Conservation (phyloP, 2,329 filamentous ascomycete species). For the Ophiocordyceps unilateralis region DNA sequence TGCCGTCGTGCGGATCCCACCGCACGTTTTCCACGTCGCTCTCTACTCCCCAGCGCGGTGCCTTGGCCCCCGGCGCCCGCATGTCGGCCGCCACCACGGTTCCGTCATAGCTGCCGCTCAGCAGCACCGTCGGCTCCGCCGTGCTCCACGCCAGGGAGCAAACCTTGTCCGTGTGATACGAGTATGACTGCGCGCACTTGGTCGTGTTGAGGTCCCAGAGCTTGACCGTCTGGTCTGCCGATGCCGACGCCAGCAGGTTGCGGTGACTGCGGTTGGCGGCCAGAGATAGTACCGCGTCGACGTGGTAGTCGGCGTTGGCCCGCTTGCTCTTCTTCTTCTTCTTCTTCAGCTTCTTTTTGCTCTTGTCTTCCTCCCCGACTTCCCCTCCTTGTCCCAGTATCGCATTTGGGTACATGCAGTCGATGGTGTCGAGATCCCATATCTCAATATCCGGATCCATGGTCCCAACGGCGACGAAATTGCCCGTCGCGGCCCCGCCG, state of each 20-base stretch:
- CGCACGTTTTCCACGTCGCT: slow-evolving; percentile 84
- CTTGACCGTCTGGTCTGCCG: slow-evolving; percentile 93
- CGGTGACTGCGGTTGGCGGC: slow-evolving; percentile 86
- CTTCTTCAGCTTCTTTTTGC: slow-evolving; percentile 35
- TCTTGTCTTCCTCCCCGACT: slow-evolving; percentile 25
- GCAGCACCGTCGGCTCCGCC: slow-evolving; percentile 66
- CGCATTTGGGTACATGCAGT: slow-evolving; percentile 96
- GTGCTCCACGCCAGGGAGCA: slow-evolving; percentile 92
- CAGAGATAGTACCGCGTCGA: slow-evolving; percentile 81
- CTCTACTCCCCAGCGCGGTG: slow-evolving; percentile 80
- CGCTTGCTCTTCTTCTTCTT: slow-evolving; percentile 67
- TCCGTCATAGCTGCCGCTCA: slow-evolving; percentile 89
- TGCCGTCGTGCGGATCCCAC: slow-evolving; percentile 86
- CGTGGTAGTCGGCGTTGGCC: slow-evolving; percentile 81
- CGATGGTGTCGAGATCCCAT: slow-evolving; percentile 90
- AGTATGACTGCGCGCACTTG: slow-evolving; percentile 89
- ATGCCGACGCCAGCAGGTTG: slow-evolving; percentile 86
- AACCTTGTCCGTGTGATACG: slow-evolving; percentile 93
- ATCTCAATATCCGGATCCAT: slow-evolving; percentile 98
- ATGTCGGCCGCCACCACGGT: slow-evolving; percentile 93
- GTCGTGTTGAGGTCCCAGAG: slow-evolving; percentile 91
- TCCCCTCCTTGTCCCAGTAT: slow-evolving; percentile 66
- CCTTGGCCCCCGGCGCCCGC: slow-evolving; percentile 72
- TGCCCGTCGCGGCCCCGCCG: slow-evolving; percentile 53
- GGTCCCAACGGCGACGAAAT: slow-evolving; percentile 88